These are phyloP conservation scores for Talaromyces trachyspermus DNA, from an alignment of 495 filamentous ascomycete species.

Conservation along the genomic window DNA sequence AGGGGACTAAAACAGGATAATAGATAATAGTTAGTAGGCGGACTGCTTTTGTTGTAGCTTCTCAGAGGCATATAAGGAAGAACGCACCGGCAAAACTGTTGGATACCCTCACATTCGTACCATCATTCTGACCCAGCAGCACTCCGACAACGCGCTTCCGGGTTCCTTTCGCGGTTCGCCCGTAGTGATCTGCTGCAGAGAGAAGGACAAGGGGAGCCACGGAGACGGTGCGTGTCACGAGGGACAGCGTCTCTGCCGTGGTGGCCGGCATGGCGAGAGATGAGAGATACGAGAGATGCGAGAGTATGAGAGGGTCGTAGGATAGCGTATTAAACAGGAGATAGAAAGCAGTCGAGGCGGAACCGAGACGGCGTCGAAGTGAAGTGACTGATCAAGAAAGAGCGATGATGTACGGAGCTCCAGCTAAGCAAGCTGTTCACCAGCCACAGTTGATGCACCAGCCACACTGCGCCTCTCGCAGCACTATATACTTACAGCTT, in stretches of 20 bases:
- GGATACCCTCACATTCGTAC: slow-evolving; percentile 90
- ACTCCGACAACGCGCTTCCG: slow-evolving; percentile 95
- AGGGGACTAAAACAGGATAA: slow-evolving; percentile 56
- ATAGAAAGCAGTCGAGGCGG: no score
- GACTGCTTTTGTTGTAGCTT: slow-evolving; percentile 98
- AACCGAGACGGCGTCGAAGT: no score
- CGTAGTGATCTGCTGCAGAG: slow-evolving; percentile 97
- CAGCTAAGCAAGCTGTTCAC: no score
- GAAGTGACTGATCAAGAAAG: no score
- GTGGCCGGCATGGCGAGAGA: slow-evolving; percentile 74
- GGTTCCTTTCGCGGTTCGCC: slow-evolving; percentile 81
- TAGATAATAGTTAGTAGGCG: no score
- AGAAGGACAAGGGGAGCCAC: slow-evolving; percentile 97
- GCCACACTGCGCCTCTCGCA: no score
- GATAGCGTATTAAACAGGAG: no score
- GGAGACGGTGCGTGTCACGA: slow-evolving; percentile 88
- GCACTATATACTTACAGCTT: no score
- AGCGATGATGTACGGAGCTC: no score
- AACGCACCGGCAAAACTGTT: slow-evolving; percentile 91
- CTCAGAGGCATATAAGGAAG: slow-evolving; percentile 73
- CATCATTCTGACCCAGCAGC: slow-evolving; percentile 88
- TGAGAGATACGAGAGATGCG: background rate
- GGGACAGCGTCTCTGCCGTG: slow-evolving; percentile 86
- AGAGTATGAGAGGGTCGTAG: no score
- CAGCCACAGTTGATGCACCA: no score